These are phyloP conservation scores for Globisporangium lucens DNA, from an alignment of 352 stramenopile species.

Conservation along the genomic window DNA sequence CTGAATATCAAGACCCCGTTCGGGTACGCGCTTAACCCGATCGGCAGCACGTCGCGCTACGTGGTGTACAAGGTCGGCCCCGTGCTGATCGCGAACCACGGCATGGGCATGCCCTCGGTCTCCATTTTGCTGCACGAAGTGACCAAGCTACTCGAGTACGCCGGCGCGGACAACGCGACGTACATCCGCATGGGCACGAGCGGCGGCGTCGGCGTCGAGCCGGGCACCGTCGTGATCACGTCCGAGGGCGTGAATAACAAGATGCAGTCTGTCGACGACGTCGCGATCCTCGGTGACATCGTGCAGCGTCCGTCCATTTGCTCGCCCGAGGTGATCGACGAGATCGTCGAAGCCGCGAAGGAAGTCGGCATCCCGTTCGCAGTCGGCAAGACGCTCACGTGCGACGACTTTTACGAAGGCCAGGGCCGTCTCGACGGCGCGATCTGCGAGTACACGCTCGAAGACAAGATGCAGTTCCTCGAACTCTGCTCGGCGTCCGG, in stretches of 20 bases:
- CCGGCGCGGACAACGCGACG: constrained; percentile 38
- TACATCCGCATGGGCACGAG: constrained; percentile 82
- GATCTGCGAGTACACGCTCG: constrained; percentile 71
- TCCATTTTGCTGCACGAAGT: constrained; percentile 78
- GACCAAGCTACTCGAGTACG: constrained; percentile 77
- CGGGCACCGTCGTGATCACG: constrained; percentile 71
- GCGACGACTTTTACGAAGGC: constrained; percentile 83
- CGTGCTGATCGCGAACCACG: constrained; percentile 74
- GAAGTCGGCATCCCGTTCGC: constrained; percentile 44
- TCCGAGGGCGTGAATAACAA: constrained; percentile 76
- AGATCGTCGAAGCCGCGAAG: constrained; percentile 44
- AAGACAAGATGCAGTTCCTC: constrained; percentile 77
- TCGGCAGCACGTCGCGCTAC: constrained; percentile 69
- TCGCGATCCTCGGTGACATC: constrained; percentile 52
- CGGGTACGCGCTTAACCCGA: constrained; percentile 52
- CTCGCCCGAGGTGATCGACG: constrained; percentile 40
- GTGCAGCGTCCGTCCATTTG: constrained; percentile 52
- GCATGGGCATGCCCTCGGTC: constrained; percentile 72
- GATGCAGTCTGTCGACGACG: constrained; percentile 58
- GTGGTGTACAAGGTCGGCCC: constrained; percentile 74
- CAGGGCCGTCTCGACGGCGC: constrained; percentile 74
- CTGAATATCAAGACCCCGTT: constrained; percentile 59
- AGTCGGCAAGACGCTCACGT: constrained; percentile 74
- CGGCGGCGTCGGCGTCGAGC: constrained; percentile 65
- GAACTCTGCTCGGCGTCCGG: constrained; percentile 42